Percentiles rank a stretch among this genome's conserved stretches.
These are phyloP conservation scores for Geotrichum restrictum DNA, from an alignment of 1,139 yeast species.

Conservation along the genomic window DNA sequence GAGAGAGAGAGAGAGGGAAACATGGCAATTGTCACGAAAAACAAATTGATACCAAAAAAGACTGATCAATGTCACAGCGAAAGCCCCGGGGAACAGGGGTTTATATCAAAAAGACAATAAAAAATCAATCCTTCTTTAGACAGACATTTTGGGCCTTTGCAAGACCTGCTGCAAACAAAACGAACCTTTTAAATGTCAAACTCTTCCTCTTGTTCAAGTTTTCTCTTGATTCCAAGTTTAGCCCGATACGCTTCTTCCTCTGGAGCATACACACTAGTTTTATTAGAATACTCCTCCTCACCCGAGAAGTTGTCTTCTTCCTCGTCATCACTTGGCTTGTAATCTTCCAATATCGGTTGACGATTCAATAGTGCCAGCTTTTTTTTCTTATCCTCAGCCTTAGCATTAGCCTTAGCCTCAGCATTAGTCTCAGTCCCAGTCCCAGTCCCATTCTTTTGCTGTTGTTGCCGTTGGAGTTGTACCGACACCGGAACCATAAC, in stretches of 20 bases:
- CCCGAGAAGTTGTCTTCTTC: slow-evolving; percentile 1
- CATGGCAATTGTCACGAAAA: too few species aligned
- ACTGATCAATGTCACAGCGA: too few species aligned
- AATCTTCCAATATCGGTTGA: slow-evolving; percentile 15
- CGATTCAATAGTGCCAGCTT: neutral
- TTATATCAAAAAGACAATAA: too few species aligned
- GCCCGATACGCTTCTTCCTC: slow-evolving; percentile 16
- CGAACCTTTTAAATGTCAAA: slow-evolving; percentile 4
- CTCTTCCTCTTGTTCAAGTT: neutral
- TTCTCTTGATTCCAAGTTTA: slow-evolving; percentile 1
- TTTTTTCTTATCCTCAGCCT: neutral
- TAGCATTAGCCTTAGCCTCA: neutral
- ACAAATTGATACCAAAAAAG: too few species aligned
- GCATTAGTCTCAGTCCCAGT: neutral
- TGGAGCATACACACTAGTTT: slow-evolving; percentile 10
- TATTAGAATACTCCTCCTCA: slow-evolving; percentile 13
- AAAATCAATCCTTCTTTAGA: too few species aligned
- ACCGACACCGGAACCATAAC: slow-evolving; percentile 29
- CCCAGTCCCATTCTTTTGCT: slow-evolving; percentile 8
- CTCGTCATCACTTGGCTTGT: slow-evolving; percentile 8
- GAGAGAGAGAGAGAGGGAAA: too few species aligned
- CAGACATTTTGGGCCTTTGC: too few species aligned
- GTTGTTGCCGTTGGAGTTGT: too few species aligned
- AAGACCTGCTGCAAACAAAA: too few species aligned
- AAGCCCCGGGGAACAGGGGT: too few species aligned